Base-by-base conservation (phyloP, 2,329 filamentous ascomycete species). In the Scedosporium dehoogii region DNA sequence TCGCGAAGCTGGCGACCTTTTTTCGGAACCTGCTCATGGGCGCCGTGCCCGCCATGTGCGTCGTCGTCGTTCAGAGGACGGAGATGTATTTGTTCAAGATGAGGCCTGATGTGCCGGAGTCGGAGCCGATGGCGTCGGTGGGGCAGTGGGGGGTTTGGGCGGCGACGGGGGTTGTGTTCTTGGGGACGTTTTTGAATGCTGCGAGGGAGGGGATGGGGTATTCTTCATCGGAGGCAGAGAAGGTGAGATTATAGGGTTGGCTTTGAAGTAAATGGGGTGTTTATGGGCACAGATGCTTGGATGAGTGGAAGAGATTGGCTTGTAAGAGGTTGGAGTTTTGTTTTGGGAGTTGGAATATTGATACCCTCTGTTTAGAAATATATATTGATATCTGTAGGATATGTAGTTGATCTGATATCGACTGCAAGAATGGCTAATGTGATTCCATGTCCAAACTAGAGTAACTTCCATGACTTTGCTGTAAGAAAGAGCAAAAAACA, bases 71-170 rank as follows among this genome's bases (percentile, higher is more conserved):
- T 42, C 57, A 59, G 27, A 41, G 42, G 4, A 61, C 62, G 14
- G 64, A 65, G 55, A 61, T 58, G n/a, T 63, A 58, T 57, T 38
- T 64, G 23, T 58, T 48, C 48, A 41, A n/a, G 44, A 63, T 64
- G 44, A 29, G 58, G 23, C 41, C 56, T 25, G 55, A 14, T 7
- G 38, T 58, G 18, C 61, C 61, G 4, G 61, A 53, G 14, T 61
- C 44, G 14, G 64, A 65, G 48, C 42, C 42, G n/a, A 63, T 61
- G 48, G 29, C 9, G n/a, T 65, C 64, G 23, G 62, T 65, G 14
- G 64, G 64, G 9, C 64, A 65, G 59, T 65, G 64, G 64, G 64
- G 60, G 14, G 60, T 64, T n/a, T 65, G 64, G 64, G 64, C 62
- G 6, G 60, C 62, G 1, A 63, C 64, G 18, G 64, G 57, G 27